Percentiles rank a stretch among this genome's conserved stretches.
Evolutionary conservation across 208 protist species (phyloP).

Genomic region (Trypanosoma boissoni): DNA sequence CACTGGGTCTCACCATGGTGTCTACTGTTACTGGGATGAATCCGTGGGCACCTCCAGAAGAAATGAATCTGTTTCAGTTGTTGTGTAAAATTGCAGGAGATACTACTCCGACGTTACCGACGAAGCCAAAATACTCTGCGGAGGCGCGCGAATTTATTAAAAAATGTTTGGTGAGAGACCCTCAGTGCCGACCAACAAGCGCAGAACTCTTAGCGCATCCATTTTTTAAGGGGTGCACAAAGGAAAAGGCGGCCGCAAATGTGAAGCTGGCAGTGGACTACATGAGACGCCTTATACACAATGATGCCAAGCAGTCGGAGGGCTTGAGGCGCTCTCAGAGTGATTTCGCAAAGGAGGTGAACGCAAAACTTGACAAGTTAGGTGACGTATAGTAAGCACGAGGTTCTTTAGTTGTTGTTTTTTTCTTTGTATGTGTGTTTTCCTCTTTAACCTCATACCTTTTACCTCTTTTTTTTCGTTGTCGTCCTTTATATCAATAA

Average conservation of each 20-base stretch:
- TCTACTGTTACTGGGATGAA: conserved; percentile 77
- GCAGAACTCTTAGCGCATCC: conserved; percentile 75
- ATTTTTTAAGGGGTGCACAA: conserved; percentile 68
- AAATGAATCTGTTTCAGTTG: conserved; percentile 88
- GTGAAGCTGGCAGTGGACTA: conserved; percentile 80
- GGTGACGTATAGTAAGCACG: conserved; percentile 34
- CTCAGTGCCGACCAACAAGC: conserved; percentile 58
- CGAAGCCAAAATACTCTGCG: conserved; percentile 56
- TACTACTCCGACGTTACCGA: conserved; percentile 66
- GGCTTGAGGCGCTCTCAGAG: conserved; percentile 43
- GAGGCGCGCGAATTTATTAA: conserved; percentile 73
- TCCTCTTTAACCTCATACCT: not conserved
- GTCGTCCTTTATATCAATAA: not conserved
- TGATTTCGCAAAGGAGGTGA: conserved; percentile 62
- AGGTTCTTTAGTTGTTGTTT: no score
- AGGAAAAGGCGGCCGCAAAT: conserved; percentile 66
- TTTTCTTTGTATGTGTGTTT: no score
- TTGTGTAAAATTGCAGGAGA: conserved; percentile 74
- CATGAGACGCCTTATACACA: conserved; percentile 84
- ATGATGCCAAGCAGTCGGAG: conserved; percentile 67
- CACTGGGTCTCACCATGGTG: conserved; percentile 88
- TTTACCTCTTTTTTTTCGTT: conserved; percentile 1
- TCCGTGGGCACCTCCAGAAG: conserved; percentile 82
- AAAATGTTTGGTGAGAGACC: conserved; percentile 69
- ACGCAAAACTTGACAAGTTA: conserved; percentile 67